Evolutionary conservation across 768 basidiomycete genomes (phyloP).

Genomic region (Fomitopsis serialis): DNA sequence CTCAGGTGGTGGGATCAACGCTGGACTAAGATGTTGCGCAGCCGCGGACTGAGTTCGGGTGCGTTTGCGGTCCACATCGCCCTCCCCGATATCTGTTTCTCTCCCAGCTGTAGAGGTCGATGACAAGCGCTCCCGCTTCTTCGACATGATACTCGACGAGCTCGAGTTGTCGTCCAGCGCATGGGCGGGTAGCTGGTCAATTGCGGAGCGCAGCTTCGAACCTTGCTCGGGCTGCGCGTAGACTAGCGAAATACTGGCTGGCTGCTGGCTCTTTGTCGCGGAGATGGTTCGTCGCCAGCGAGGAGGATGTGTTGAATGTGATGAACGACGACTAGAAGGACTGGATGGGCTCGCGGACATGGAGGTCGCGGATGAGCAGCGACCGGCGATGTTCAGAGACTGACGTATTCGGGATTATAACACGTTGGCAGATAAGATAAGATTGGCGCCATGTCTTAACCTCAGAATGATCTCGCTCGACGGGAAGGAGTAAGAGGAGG

Average conservation of each 20-base stretch:
- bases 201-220: slow-evolving; percentile 30
- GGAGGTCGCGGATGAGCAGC: slow-evolving; percentile 9
- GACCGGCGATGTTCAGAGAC: slow-evolving; percentile 1
- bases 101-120: slow-evolving; percentile 4
- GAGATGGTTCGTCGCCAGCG: slow-evolving; percentile 16
- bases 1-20: not conserved
- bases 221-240: slow-evolving; percentile 41
- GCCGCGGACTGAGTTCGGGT: not conserved
- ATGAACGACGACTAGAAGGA: not conserved
- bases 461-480: too few relatives aligned
- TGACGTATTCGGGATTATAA: slow-evolving; percentile 5
- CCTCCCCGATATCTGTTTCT: not conserved
- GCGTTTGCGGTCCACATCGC: not conserved
- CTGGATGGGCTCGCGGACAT: slow-evolving; percentile 11
- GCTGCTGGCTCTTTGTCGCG: slow-evolving; percentile 6
- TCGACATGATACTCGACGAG: slow-evolving; percentile 11
- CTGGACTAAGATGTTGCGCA: not conserved
- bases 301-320: slow-evolving; percentile 1
- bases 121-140: slow-evolving; percentile 17
- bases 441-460: too few relatives aligned
- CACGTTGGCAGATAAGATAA: slow-evolving; percentile 5
- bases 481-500: too few relatives aligned
- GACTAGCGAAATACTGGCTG: slow-evolving; percentile 31
- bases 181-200: slow-evolving; percentile 28
- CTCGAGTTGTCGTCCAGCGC: slow-evolving; percentile 13